Conservation (phyloP, 371 early-diverging fungal species). For the Rhizomucor pusillus region DNA sequence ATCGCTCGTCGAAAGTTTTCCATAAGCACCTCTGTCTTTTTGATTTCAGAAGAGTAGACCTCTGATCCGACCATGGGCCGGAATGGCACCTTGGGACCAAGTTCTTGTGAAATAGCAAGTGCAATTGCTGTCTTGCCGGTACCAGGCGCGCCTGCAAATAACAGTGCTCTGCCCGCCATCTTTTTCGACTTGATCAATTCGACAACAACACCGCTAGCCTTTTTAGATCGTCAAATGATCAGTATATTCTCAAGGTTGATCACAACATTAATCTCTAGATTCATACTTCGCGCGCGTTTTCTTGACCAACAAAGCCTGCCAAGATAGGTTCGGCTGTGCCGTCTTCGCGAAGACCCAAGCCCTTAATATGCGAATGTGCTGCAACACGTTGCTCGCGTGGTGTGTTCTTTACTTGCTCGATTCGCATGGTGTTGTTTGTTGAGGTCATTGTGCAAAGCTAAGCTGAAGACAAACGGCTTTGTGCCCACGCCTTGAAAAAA, state of each 20-base stretch:
- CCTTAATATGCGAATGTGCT: slow-evolving; percentile 95
- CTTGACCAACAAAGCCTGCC: slow-evolving; percentile 96
- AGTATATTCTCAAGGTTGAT: not conserved
- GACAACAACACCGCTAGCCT: slow-evolving; percentile 92
- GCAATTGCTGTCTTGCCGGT: slow-evolving; percentile 96
- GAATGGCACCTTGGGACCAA: slow-evolving; percentile 97
- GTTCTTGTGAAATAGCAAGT: slow-evolving; percentile 92
- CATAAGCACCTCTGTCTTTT: slow-evolving; percentile 98
- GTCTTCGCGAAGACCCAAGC: slow-evolving; percentile 81
- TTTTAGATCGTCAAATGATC: slow-evolving; percentile 3
- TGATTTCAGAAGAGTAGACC: slow-evolving; percentile 96
- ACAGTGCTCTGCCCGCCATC: slow-evolving; percentile 95
- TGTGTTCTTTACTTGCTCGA: slow-evolving; percentile 79
- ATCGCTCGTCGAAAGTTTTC: slow-evolving; percentile 98
- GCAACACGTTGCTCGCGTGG: slow-evolving; percentile 90
- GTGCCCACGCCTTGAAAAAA: too few species aligned
- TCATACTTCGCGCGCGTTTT: slow-evolving; percentile 89
- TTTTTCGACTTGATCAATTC: slow-evolving; percentile 94
- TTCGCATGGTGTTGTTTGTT: slow-evolving; percentile 60
- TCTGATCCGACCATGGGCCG: slow-evolving; percentile 98
- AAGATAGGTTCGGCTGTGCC: slow-evolving; percentile 85
- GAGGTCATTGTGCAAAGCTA: slow-evolving; percentile 7
- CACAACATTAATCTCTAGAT: not conserved
- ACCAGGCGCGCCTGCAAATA: slow-evolving; percentile 98
- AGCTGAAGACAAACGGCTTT: too few species aligned